Evolutionary conservation across 169 alveolate species (phyloP), one percentile per base, ranked within the genome.

Genomic region (Cryptosporidium xiaoi): DNA sequence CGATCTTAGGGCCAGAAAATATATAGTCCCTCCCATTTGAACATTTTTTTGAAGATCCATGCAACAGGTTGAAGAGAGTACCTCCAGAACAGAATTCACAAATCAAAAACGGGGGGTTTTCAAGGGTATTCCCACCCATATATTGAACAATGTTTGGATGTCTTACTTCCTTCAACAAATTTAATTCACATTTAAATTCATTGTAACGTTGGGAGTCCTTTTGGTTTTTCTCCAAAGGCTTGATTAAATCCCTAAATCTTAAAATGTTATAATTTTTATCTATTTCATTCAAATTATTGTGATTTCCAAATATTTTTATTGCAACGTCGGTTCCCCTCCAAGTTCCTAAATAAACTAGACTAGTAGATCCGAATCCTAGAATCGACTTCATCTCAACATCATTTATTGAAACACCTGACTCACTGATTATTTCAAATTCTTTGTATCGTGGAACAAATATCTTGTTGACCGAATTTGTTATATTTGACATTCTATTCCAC

Each of bases 291-390:
- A 36, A 65, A 2, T 53, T 56, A 84, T 83, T 92, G 91, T 4
- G 65, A 31, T 24, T 84, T n/a, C 90, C 87, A 33, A 95, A 90
- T 65, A 91, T 93, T 85, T 95, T 95, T 7, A 95, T 87, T 8
- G 97, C 97, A 3, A 95, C 96, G 4, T 91, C 92, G 46, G 94
- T 93, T 51, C 95, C 95, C 64, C 95, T 91, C 95, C 96, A 93
- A 65, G 84, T 87, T 12, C 96, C 97, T 60, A 91, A 91, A 51
- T 71, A 91, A 33, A 95, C 97, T 3, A 91, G 91, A 18, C 97
- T 96, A 34, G 92, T 93, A 36, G 96, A 94, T 16, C 97, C 97
- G 62, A 92, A 87, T 1, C 96, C 96, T 24, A 95, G 48, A n/a
- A 77, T 29, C 7, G 69, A 60, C 15, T 34, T 46, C 1, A 77